Conservation (phyloP, 2,329 filamentous ascomycete species). For the Bipolaris bicolor region DNA sequence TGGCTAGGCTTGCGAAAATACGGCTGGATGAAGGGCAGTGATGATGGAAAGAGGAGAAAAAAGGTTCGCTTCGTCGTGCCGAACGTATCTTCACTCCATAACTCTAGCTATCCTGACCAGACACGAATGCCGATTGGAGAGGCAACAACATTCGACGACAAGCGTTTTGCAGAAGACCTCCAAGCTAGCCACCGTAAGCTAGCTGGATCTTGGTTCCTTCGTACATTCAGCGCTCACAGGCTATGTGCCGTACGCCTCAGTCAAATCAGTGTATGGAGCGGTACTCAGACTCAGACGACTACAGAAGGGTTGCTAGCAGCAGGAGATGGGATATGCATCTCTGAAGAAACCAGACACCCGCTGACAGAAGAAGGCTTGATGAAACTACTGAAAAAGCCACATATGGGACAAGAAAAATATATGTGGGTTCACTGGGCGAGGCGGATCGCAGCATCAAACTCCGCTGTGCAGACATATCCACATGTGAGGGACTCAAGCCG, state of each 20-base stretch:
- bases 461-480: not conserved
- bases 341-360: constrained; percentile 7
- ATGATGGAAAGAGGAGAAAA: not conserved
- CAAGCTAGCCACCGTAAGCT: constrained; percentile 24
- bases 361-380: constrained; percentile 52
- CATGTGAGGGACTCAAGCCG: not conserved
- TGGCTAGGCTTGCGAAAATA: constrained; percentile 23
- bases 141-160: constrained; percentile 37
- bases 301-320: constrained; percentile 21
- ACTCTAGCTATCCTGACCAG: not conserved
- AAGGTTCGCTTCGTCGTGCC: constrained; percentile 24
- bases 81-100: not conserved
- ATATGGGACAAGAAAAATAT: constrained; percentile 45
- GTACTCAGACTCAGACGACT: not conserved
- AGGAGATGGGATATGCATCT: constrained; percentile 7
- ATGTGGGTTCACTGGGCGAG: constrained; percentile 55
- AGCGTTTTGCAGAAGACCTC: constrained; percentile 28
- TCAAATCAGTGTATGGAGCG: constrained; percentile 28
- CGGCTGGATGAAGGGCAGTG: not conserved
- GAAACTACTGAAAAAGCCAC: constrained; percentile 43
- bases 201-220: constrained; percentile 29
- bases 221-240: constrained; percentile 29
- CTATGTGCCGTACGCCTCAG: constrained; percentile 29
- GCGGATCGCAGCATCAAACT: constrained; percentile 32
- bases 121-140: not conserved